phyloP scores from a whole-genome alignment of 768 basidiomycete species.

The Trametes cinnabarina region DNA sequence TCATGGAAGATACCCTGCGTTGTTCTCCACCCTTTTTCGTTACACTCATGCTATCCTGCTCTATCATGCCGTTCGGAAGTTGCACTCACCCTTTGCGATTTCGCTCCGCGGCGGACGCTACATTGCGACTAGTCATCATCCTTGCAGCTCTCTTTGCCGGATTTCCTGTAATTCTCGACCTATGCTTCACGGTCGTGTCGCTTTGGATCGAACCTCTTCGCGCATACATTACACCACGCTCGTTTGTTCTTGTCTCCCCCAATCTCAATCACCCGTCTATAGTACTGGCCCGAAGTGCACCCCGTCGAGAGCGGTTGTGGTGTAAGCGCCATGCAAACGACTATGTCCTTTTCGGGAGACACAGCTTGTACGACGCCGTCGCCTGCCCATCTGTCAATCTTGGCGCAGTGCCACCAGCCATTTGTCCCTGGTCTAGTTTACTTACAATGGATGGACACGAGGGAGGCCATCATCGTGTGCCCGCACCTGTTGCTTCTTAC shows the following conservation, averaged over 20 bases:
- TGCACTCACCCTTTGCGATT: not conserved
- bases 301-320: no score
- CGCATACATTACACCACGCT: constrained; percentile 4
- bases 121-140: not conserved
- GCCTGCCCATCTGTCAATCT: constrained; percentile 9
- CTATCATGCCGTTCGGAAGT: not conserved
- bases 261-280: no score
- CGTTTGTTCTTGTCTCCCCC: constrained; percentile 1
- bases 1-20: constrained; percentile 17
- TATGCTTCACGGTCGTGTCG: not conserved
- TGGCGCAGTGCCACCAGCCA: constrained; percentile 7
- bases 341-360: not conserved
- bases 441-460: not conserved
- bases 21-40: not conserved
- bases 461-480: not conserved
- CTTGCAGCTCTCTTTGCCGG: not conserved
- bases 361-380: not conserved
- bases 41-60: not conserved
- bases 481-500: not conserved
- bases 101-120: no score
- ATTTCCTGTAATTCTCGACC: constrained; percentile 8
- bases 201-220: not conserved
- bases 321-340: not conserved
- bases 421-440: not conserved
- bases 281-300: no score